phyloP scores from a whole-genome alignment of 768 basidiomycete species.

The Trametes maxima region DNA sequence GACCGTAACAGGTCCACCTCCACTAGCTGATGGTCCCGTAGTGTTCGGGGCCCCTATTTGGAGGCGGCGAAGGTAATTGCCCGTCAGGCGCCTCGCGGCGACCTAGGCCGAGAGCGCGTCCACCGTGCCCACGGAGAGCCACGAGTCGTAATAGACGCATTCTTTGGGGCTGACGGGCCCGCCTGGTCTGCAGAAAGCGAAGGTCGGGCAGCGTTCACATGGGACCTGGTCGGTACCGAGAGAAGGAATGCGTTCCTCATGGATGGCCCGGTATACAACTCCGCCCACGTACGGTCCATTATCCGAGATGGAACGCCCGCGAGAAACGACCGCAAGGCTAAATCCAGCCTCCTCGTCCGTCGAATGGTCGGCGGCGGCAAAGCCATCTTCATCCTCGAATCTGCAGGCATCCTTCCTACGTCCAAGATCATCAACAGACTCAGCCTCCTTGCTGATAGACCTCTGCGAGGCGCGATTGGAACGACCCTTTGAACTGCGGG shows the following conservation, averaged over 20 bases:
- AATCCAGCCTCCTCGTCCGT: too few species aligned
- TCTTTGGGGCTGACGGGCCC: slow-evolving; percentile 76
- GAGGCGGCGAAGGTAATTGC: too few species aligned
- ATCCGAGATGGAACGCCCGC: background rate
- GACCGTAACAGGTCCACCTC: background rate
- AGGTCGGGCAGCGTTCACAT: slow-evolving; percentile 85
- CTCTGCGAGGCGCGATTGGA: too few species aligned
- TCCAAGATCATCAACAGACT: too few species aligned
- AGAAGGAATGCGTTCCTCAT: slow-evolving; percentile 56
- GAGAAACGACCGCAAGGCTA: too few species aligned
- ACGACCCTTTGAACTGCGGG: too few species aligned
- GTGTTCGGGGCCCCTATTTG: background rate
- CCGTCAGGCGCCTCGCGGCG: background rate
- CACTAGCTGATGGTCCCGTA: background rate
- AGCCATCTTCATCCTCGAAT: too few species aligned
- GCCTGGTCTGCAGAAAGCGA: slow-evolving; percentile 82
- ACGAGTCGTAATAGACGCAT: slow-evolving; percentile 78
- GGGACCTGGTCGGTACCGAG: slow-evolving; percentile 57
- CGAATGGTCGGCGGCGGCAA: too few species aligned
- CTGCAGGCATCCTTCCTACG: too few species aligned
- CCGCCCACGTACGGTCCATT: slow-evolving; percentile 35
- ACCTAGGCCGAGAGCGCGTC: background rate
- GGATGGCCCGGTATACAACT: slow-evolving; percentile 78
- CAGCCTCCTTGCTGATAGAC: too few species aligned
- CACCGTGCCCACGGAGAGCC: slow-evolving; percentile 49